Conservation (phyloP, 192 early-diverging fungal species). For the Allomyces javanicus region DNA sequence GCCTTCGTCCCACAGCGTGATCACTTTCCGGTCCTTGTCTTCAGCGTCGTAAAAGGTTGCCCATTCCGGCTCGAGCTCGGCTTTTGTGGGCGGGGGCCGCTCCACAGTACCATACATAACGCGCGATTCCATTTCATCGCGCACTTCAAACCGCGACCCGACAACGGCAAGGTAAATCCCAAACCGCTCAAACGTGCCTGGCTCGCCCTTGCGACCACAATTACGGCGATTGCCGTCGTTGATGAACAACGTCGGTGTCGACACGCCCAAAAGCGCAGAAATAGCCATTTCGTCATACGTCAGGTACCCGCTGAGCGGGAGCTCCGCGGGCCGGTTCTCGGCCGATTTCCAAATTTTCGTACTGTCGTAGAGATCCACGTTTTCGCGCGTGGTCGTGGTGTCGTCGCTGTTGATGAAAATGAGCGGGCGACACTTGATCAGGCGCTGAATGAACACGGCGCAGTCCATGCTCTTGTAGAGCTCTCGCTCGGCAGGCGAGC, state of each 20-base stretch:
- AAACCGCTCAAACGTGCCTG: conserved; percentile 1
- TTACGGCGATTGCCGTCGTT: conserved; percentile 11
- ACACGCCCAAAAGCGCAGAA: conserved; percentile 11
- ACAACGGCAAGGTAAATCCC: conserved; percentile 13
- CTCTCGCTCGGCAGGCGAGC: conserved; percentile 1
- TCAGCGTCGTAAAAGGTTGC: too few relatives aligned
- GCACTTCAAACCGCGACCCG: conserved; percentile 14
- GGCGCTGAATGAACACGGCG: conserved; percentile 6
- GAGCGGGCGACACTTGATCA: conserved; percentile 10
- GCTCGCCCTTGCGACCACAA: not conserved
- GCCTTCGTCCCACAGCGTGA: too few relatives aligned
- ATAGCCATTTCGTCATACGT: conserved; percentile 16
- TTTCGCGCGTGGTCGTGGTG: conserved; percentile 5
- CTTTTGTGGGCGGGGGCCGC: too few relatives aligned
- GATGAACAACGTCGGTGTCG: conserved; percentile 11
- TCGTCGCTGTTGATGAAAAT: conserved; percentile 7
- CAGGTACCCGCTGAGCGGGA: conserved; percentile 11
- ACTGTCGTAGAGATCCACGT: not conserved
- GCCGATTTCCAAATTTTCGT: not conserved
- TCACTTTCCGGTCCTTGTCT: too few relatives aligned
- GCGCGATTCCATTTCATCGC: conserved; percentile 7
- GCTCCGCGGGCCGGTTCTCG: not conserved
- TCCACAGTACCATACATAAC: not conserved
- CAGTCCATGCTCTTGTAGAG: conserved; percentile 5
- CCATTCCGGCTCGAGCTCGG: too few relatives aligned